Evolutionary conservation across 306 rosid genomes (phyloP).

Genomic region (Prunus davidiana): DNA sequence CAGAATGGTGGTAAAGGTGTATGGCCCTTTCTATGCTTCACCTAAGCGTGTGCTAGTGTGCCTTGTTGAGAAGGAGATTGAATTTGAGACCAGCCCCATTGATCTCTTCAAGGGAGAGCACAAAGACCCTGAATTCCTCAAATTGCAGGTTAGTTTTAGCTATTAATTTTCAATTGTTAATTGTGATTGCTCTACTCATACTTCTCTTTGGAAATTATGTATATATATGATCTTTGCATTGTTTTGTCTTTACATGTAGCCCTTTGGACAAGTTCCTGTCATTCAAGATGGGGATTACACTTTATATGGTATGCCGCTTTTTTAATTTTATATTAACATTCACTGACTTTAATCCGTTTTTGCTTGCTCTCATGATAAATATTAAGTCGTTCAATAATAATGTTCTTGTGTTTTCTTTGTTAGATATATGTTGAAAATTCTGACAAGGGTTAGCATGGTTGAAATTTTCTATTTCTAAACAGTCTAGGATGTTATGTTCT

Average conservation of each 20-base stretch:
- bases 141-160: constrained; percentile 29
- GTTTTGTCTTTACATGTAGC: constrained; percentile 9
- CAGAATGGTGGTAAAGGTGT: constrained; percentile 46
- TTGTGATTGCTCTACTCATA: background rate
- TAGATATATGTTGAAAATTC: background rate
- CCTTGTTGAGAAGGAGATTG: constrained; percentile 38
- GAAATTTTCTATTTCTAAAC: background rate
- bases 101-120: constrained; percentile 29
- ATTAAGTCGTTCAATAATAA: background rate
- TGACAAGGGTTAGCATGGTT: background rate
- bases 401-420: background rate
- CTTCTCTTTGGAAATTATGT: background rate
- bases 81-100: constrained; percentile 40
- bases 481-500: background rate
- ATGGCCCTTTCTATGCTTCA: constrained; percentile 37
- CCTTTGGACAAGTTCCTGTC: constrained; percentile 46
- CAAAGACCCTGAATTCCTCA: constrained; percentile 38
- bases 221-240: background rate
- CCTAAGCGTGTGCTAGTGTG: constrained; percentile 35
- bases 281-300: constrained; percentile 47
- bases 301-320: constrained; percentile 28
- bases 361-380: background rate
- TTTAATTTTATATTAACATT: background rate
- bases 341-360: background rate
- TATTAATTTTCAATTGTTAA: background rate